Conservation (phyloP, 1,284 basidiomycete species). For the Leccinum fallax region DNA sequence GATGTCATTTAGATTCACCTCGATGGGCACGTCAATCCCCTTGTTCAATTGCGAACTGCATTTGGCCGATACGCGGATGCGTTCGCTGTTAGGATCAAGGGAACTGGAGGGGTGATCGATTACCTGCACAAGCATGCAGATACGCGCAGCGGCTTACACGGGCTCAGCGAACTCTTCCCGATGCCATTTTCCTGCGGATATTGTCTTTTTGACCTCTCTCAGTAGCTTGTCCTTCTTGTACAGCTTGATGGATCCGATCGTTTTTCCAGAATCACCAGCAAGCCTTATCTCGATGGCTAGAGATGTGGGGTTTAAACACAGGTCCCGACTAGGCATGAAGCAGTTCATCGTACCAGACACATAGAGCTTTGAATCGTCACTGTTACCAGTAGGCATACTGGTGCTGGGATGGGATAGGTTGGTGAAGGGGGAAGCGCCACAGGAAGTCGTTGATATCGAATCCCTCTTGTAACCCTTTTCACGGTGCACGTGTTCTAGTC, state of each 20-base stretch:
- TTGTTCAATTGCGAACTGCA: background rate
- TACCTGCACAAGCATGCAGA: background rate
- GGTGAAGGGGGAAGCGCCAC: background rate
- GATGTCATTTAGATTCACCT: constrained; percentile 4
- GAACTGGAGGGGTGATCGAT: background rate
- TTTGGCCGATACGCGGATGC: constrained; percentile 1
- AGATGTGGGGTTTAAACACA: background rate
- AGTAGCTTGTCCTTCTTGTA: constrained; percentile 1
- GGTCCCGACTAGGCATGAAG: background rate
- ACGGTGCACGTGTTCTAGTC: background rate
- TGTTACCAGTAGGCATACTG: background rate
- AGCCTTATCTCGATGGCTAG: constrained; percentile 17
- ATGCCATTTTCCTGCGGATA: constrained; percentile 3
- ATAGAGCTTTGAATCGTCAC: background rate
- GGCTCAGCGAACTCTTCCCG: constrained; percentile 3
- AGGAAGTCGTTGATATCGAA: background rate
- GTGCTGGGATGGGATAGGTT: background rate
- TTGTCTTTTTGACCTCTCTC: background rate
- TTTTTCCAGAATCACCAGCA: constrained; percentile 6
- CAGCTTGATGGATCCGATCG: background rate
- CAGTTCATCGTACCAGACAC: constrained; percentile 7
- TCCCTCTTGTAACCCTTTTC: background rate
- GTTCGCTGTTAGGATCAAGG: constrained; percentile 2
- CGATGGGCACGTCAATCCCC: background rate
- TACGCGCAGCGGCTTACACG: constrained; percentile 5